Percentiles rank a stretch among this genome's conserved stretches.
These are phyloP conservation scores for Phialophora chinensis DNA, from an alignment of 2,329 filamentous ascomycete genomes.

Conservation along the genomic window DNA sequence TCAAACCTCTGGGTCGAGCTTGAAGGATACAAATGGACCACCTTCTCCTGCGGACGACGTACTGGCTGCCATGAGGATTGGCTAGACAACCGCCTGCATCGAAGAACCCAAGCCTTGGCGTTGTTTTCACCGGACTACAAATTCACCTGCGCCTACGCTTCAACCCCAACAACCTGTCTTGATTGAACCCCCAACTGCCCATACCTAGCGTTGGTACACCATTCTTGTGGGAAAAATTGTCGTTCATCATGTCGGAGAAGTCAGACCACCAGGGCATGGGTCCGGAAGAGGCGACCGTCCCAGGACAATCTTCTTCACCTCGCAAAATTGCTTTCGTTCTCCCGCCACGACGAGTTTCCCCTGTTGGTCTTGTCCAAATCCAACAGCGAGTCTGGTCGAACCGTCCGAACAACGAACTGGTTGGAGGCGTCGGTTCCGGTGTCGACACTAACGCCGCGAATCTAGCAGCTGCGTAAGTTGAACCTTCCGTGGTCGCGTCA, in stretches of 20 bases:
- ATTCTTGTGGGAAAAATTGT: slow-evolving; percentile 9
- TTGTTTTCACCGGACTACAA: not conserved
- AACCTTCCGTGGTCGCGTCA: not conserved
- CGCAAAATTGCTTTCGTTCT: not conserved
- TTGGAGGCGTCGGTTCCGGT: slow-evolving; percentile 11
- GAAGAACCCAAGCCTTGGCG: slow-evolving; percentile 12
- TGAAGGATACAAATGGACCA: not conserved
- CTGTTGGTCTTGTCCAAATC: not conserved
- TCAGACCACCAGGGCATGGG: not conserved
- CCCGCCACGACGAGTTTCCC: slow-evolving; percentile 1
- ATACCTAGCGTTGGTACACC: not conserved
- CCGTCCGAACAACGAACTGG: slow-evolving; percentile 25
- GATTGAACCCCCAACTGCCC: not conserved
- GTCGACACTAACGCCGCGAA: slow-evolving; percentile 14
- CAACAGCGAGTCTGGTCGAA: slow-evolving; percentile 16
- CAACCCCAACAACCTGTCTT: not conserved
- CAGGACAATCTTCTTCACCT: not conserved
- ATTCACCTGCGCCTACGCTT: slow-evolving; percentile 8
- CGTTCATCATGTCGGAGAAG: slow-evolving; percentile 16
- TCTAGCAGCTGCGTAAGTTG: slow-evolving; percentile 21
- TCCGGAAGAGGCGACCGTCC: not conserved
- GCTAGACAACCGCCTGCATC: not conserved
- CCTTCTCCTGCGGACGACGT: not conserved
- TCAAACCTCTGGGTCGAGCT: not conserved
- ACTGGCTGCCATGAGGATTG: slow-evolving; percentile 9